These are phyloP conservation scores for Barnettozyma salicaria DNA, from an alignment of 805 yeast species.

Conservation along the genomic window DNA sequence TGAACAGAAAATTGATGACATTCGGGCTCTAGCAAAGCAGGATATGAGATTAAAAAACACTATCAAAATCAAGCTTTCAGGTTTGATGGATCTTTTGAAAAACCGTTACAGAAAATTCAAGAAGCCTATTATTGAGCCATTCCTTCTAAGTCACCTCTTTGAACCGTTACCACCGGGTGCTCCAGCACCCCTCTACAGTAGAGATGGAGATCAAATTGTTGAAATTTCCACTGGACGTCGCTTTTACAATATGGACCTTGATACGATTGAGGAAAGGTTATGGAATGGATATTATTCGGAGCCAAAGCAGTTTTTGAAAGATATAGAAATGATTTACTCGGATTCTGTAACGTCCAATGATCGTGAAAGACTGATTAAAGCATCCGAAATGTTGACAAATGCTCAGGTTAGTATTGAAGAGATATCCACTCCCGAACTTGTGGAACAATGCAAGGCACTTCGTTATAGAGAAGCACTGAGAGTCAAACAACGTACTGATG, in stretches of 20 bases:
- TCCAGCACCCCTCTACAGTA: constrained; percentile 38
- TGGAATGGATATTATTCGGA: constrained; percentile 97
- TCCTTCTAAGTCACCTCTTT: constrained; percentile 65
- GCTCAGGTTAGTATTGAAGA: constrained; percentile 96
- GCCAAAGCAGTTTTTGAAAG: constrained; percentile 83
- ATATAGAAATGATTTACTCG: constrained; percentile 73
- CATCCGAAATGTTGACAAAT: constrained; percentile 94
- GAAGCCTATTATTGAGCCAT: constrained; percentile 85
- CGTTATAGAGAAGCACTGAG: constrained; percentile 57
- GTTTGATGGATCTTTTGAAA: constrained; percentile 84
- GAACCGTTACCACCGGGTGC: constrained; percentile 42
- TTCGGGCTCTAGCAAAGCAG: constrained; percentile 43
- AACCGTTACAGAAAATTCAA: constrained; percentile 82
- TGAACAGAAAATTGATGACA: constrained; percentile 30
- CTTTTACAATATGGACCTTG: constrained; percentile 86
- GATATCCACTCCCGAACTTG: constrained; percentile 63
- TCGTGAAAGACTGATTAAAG: constrained; percentile 71
- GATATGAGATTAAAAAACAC: constrained; percentile 83
- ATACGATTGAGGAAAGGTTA: constrained; percentile 85
- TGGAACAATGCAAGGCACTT: constrained; percentile 70
- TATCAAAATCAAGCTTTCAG: constrained; percentile 78
- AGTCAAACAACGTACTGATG: constrained; percentile 38
- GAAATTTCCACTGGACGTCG: constrained; percentile 69
- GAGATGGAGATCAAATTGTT: constrained; percentile 68
- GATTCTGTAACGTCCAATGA: constrained; percentile 76